phyloP scores from a whole-genome alignment of 2,329 filamentous ascomycete species.

The Phialocephala subalpina region DNA sequence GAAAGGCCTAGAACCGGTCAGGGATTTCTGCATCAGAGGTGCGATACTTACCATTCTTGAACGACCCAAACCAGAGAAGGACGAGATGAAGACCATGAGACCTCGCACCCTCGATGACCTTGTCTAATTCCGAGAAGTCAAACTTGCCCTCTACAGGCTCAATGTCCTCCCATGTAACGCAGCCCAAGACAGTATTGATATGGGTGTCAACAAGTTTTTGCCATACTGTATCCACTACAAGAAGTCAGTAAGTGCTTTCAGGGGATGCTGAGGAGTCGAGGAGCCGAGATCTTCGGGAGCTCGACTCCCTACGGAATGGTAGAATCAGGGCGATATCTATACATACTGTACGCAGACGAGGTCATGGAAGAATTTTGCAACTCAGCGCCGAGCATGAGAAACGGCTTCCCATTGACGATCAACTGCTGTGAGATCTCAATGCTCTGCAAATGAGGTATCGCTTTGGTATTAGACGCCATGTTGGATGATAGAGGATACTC shows the following conservation, averaged over 20 bases:
- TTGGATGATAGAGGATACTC: constrained; percentile 10
- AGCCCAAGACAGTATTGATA: constrained; percentile 55
- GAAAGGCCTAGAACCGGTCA: constrained; percentile 39
- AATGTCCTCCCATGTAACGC: constrained; percentile 55
- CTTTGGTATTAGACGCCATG: constrained; percentile 13
- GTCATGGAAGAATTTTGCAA: constrained; percentile 56
- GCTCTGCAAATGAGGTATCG: constrained; percentile 18
- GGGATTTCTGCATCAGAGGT: neutral
- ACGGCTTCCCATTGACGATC: constrained; percentile 52
- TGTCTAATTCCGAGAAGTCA: constrained; percentile 51
- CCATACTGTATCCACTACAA: constrained; percentile 54
- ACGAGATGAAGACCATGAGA: constrained; percentile 49
- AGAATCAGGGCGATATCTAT: no score
- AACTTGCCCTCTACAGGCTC: constrained; percentile 54
- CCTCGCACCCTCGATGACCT: constrained; percentile 48
- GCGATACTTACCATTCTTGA: constrained; percentile 51
- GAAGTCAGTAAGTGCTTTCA: no score
- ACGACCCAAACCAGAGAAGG: constrained; percentile 56
- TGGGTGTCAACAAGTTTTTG: constrained; percentile 50
- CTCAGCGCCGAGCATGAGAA: constrained; percentile 54
- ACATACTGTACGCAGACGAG: constrained; percentile 53
- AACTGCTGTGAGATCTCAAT: constrained; percentile 44
- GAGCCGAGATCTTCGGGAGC: no score
- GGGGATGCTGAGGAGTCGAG: no score
- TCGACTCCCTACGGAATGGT: no score